These are phyloP conservation scores for Lagenidium sp. DNA, from an alignment of 352 stramenopile genomes.

Conservation along the genomic window DNA sequence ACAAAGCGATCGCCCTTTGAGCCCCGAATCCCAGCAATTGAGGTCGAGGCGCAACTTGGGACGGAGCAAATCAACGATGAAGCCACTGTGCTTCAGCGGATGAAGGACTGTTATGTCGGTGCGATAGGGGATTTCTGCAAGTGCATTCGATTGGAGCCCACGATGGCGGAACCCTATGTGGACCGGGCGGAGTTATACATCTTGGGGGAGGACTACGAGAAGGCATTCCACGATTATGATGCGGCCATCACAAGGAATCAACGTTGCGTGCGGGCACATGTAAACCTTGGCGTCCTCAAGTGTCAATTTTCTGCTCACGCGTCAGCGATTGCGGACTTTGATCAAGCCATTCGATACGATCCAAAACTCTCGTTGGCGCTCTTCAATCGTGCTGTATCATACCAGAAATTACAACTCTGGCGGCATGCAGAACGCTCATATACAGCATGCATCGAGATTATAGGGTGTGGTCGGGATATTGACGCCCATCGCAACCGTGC, in stretches of 20 bases:
- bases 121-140: conserved; percentile 54
- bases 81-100: conserved; percentile 27
- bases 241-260: conserved; percentile 40
- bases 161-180: conserved; percentile 47
- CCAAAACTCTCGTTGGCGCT: conserved; percentile 21
- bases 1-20: conserved; percentile 30
- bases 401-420: conserved; percentile 62
- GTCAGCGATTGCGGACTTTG: conserved; percentile 57
- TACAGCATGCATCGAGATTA: conserved; percentile 29
- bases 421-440: conserved; percentile 61
- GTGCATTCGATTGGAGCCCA: conserved; percentile 48
- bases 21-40: conserved; percentile 21
- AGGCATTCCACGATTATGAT: conserved; percentile 51
- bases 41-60: conserved; percentile 36
- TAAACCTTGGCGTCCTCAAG: conserved; percentile 69
- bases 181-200: conserved; percentile 61
- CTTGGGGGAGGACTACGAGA: conserved; percentile 46
- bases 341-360: conserved; percentile 46
- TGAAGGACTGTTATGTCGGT: conserved; percentile 38
- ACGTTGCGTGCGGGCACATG: conserved; percentile 33
- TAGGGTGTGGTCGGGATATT: conserved; percentile 25
- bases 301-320: conserved; percentile 62
- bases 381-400: conserved; percentile 66
- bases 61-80: conserved; percentile 41
- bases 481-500: conserved; percentile 59